Conservation (phyloP, 441 rosid species). For the Pelargonium australe region DNA sequence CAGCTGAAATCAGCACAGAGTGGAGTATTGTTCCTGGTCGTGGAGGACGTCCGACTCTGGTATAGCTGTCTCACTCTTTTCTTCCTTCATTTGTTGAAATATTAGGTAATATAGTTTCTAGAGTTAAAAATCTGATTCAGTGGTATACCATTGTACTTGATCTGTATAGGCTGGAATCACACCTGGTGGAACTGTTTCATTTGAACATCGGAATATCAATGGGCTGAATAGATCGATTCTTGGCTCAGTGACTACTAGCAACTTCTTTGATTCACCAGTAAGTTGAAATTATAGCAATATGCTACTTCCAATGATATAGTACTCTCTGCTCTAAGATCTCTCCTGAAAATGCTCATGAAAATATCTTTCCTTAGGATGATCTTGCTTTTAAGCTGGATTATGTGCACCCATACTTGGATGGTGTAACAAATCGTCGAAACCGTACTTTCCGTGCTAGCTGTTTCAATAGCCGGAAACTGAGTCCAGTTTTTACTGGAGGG, state of each 20-base stretch:
- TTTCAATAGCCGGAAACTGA: conserved; percentile 88
- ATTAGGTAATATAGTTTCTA: too few relatives aligned
- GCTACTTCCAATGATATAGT: neutral
- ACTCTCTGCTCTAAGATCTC: neutral
- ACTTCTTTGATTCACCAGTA: conserved; percentile 87
- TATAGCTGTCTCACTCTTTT: conserved; percentile 24
- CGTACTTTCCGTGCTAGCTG: conserved; percentile 79
- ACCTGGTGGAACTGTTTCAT: conserved; percentile 96
- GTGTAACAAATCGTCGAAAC: conserved; percentile 67
- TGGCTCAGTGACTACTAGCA: conserved; percentile 93
- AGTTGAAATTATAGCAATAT: conserved; percentile 10
- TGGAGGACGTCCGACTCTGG: conserved; percentile 91
- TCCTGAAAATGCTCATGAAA: neutral
- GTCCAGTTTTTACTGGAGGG: conserved; percentile 98
- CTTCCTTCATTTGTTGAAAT: neutral
- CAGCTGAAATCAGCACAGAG: conserved; percentile 96
- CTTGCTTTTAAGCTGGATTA: conserved; percentile 87
- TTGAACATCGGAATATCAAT: conserved; percentile 79
- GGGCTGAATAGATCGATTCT: conserved; percentile 90
- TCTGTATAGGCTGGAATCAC: conserved; percentile 68
- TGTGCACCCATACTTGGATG: conserved; percentile 94
- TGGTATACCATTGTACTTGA: conserved; percentile 7
- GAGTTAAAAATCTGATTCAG: conserved; percentile 15
- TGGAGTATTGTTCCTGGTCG: conserved; percentile 98
- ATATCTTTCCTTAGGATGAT: conserved; percentile 38